Evolutionary conservation across 805 yeast genomes (phyloP), one percentile per base, ranked within the genome.

Genomic region (Wickerhamiella vanderwaltii): DNA sequence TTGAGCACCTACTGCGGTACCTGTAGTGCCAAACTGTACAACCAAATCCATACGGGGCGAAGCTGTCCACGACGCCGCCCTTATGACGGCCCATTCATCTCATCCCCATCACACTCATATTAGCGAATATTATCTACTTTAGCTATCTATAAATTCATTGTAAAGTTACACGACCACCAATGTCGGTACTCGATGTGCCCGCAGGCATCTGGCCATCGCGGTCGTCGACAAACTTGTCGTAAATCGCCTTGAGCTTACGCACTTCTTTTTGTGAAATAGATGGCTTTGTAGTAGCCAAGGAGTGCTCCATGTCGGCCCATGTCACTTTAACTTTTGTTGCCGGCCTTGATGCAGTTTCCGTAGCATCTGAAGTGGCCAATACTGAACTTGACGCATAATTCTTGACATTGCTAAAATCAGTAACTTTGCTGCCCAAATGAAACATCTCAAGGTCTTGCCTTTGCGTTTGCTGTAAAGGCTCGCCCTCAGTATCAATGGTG

Each of bases 191-290:
- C 3, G 88, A 75, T 25, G 76, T 70, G 0, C 95, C 96, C 48
- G 75, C 77, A 1, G 93, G 94, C 84, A 88, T 75, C 44, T 79
- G 77, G 0, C 95, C 95, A 43, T 81, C 87, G 34, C 96, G 63
- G 12, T 75, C 85, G 30, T 76, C 70, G 4, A 78, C 72, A 54
- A 88, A 91, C 54, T 79, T 77, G 16, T 64, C 56, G 55, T 88
- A 88, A 25, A 88, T 78, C 0, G 57, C 60, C 18, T 65, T 58
- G 37, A 88, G 68, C 52, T 85, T 82, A 6, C 51, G 50, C 46
- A 71, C 68, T 53, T 88, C 97, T 15, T 75, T 70, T 0, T 63
- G 59, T 0, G 96, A 86, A 22, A 88, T 85, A 35, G 95, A 83
- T n/a, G 94, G 84, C 50, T 82, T 84, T 1, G 96, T 85, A 43